Conservation (phyloP, 78 protist genomes). For the Creolimax fragrantissima region DNA sequence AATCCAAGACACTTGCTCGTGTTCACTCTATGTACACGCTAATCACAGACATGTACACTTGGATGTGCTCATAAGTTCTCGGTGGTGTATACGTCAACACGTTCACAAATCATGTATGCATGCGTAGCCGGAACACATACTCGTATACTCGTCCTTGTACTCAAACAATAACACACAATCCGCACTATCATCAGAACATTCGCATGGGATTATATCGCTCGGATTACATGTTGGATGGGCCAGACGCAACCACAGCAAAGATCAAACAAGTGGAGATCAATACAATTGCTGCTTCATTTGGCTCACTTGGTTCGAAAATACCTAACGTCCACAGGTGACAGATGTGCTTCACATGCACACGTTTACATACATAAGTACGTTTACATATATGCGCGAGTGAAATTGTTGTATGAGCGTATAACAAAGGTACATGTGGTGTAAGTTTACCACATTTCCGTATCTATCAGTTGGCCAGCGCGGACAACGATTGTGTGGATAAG, state of each 20-base stretch:
- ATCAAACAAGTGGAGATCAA: slow-evolving; percentile 81
- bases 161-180: background rate
- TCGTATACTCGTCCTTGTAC: background rate
- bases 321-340: slow-evolving; percentile 50
- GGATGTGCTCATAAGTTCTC: background rate
- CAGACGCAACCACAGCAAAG: background rate
- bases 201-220: slow-evolving; percentile 66
- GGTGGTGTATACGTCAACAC: background rate
- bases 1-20: no score
- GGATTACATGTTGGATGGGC: slow-evolving; percentile 82
- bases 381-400: background rate
- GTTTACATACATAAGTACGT: background rate
- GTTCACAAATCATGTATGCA: background rate
- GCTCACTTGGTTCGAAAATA: slow-evolving; percentile 27
- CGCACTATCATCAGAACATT: background rate
- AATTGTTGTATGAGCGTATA: background rate
- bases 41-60: slow-evolving; percentile 23
- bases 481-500: background rate
- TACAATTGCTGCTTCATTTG: slow-evolving; percentile 80
- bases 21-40: background rate
- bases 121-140: background rate
- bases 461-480: no score
- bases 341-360: no score
- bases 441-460: background rate
- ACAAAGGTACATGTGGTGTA: no score